Evolutionary conservation across 768 basidiomycete genomes (phyloP), one percentile per base, ranked within the genome.

Genomic region (Auricularia sp.): DNA sequence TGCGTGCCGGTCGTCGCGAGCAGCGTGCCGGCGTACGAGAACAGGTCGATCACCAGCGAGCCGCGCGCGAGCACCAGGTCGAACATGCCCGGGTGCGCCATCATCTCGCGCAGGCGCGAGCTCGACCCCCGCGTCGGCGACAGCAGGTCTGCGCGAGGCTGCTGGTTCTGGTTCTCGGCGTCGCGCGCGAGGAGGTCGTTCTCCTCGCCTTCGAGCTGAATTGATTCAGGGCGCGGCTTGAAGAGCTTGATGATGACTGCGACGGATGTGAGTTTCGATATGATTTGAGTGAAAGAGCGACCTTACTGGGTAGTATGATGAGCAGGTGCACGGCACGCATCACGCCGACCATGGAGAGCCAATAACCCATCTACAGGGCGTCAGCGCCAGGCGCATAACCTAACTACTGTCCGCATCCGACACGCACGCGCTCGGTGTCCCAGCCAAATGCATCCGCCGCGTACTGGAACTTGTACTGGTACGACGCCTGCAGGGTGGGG

Each of bases 31-130:
- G 77, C 68, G 70, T 84, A 88, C 10, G 80, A 75, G 34, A 81
- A 36, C 14, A 83, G 61, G 53, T 90, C 87, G 59, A 91, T 64
- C 10, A 79, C 53, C 10, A 90, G 72, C 6, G 90, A 93, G 42
- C 77, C 68, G 3, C 85, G 83, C 5, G 87, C 84, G 23, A 93
- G 76, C 36, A 70, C 71, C n/a, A 95, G 80, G 74, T 96, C 93
- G 71, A 93, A 86, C 0, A 73, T 58, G 3, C 81, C 72, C 1
- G 81, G 39, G 42, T 64, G 64, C 3, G 64, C 58, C 33, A 64
- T 43, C 10, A 61, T 23, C 34, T 14, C 2, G 8, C 56, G 47
- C 8, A 42, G 12, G 14, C 64, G 62, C 2, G 64, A 54, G 7
- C 61, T 62, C 11, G 69, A 64, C 14, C 70, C 65, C 35, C 67